These are phyloP conservation scores for Neocucurbitaria cava DNA, from an alignment of 2,329 filamentous ascomycete species.

Conservation along the genomic window DNA sequence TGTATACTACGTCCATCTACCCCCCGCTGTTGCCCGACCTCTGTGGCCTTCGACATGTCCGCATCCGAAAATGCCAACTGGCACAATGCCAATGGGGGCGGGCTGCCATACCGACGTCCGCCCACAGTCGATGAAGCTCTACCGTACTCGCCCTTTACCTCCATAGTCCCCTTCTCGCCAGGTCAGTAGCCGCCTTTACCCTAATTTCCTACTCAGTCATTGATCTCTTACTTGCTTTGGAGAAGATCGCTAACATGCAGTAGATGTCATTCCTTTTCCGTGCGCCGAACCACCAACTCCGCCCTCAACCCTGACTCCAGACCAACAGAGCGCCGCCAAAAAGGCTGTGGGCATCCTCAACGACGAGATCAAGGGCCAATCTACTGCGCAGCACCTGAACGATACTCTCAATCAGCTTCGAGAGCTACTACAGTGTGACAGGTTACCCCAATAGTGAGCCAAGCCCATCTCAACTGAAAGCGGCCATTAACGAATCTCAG, in stretches of 20 bases:
- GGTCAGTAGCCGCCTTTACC: constrained; percentile 58
- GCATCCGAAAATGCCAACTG: constrained; percentile 33
- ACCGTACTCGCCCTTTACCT: constrained; percentile 82
- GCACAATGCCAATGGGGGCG: constrained; percentile 43
- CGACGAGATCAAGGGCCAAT: constrained; percentile 67
- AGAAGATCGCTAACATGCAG: constrained; percentile 20
- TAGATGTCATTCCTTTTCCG: constrained; percentile 57
- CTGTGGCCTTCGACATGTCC: constrained; percentile 28
- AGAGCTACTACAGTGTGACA: constrained; percentile 74
- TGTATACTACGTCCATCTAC: neutral
- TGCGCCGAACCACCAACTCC: constrained; percentile 50
- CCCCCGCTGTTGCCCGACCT: constrained; percentile 11
- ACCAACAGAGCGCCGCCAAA: constrained; percentile 59
- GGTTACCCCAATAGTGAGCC: constrained; percentile 71
- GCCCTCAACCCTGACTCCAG: constrained; percentile 43
- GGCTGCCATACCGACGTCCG: constrained; percentile 49
- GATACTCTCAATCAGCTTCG: constrained; percentile 77
- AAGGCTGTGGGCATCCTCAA: constrained; percentile 72
- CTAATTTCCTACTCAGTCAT: constrained; percentile 5
- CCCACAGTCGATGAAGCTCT: constrained; percentile 74
- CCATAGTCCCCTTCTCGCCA: constrained; percentile 78
- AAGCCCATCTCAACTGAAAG: neutral
- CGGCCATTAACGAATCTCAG: constrained; percentile 26
- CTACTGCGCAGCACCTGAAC: constrained; percentile 70
- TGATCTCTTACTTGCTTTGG: constrained; percentile 24